These are phyloP conservation scores for Silybum marianum DNA, from an alignment of 129 eudicot genomes.

Conservation along the genomic window DNA sequence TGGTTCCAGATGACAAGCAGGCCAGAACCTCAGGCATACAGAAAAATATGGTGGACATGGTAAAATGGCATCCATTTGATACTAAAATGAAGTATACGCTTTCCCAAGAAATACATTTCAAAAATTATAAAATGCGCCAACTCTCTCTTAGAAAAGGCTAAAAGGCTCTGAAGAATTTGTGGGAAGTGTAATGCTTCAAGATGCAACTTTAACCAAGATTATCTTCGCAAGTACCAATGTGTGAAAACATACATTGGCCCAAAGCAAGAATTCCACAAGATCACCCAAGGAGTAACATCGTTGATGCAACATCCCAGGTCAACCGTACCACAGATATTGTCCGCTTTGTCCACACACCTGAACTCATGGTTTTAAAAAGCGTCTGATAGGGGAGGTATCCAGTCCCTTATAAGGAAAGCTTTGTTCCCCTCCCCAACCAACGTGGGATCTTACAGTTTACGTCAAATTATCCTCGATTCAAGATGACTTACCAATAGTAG, in stretches of 20 bases:
- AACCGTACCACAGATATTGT: too few relatives aligned
- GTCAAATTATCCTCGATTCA: background rate
- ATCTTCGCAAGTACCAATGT: background rate
- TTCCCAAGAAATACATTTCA: background rate
- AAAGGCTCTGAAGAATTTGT: too few relatives aligned
- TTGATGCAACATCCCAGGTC: too few relatives aligned
- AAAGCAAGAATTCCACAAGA: background rate
- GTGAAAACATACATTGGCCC: background rate
- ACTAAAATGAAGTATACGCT: background rate
- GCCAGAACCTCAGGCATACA: background rate
- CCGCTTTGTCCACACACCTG: too few relatives aligned
- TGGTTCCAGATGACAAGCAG: background rate
- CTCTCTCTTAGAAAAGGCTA: background rate
- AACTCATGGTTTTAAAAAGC: too few relatives aligned
- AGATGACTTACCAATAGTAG: constrained; percentile 75
- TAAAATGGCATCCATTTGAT: background rate
- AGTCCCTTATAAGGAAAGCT: too few relatives aligned
- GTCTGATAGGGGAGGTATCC: too few relatives aligned
- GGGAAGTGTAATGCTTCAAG: too few relatives aligned
- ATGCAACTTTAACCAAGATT: too few relatives aligned
- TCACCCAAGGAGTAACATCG: background rate
- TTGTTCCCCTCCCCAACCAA: too few relatives aligned
- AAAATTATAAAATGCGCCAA: background rate
- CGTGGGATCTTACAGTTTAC: background rate
- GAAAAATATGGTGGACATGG: background rate